Base-by-base conservation (phyloP, 2,329 filamentous ascomycete species). In the Venturia aucupariae region DNA sequence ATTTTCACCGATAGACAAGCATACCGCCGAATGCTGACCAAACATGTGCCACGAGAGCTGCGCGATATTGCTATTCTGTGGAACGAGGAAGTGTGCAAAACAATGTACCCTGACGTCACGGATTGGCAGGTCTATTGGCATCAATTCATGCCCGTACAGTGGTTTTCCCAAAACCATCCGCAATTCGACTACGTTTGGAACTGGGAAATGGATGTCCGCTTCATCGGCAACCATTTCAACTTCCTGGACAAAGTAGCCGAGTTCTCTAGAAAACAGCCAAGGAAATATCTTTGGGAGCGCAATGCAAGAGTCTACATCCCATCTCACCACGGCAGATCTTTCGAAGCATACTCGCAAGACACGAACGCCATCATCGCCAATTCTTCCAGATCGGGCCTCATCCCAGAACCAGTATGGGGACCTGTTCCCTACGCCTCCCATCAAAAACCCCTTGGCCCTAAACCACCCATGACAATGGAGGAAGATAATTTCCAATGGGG, bases 401-500 rank as follows among this genome's bases (percentile, higher is more conserved):
- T 70, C 74, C 80, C 74, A 67, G 85, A 85, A 70, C 82, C 87
- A 27, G 82, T 97, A 64, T 97, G 93, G 93, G 93, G 93, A 2
- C 90, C 92, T 0, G 81, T 87, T 67, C 86, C 90, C 1, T 89
- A 90, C 22, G 76, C 80, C 1, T 82, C 88, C 64, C 77, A 84
- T 1, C 90, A 96, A 72, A 88, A 87, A 76, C 88, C 92, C 8
- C 82, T 88, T n/a, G 90, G 94, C 66, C 87, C 89, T 0, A 77
- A 79, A 19, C 91, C 92, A 0, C 88, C 89, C 0, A 87, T 83
- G 0, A 80, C 80, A 1, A 87, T 90, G 69, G 90, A 93, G 61
- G 87, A 89, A 67, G 92, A 97, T 72, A 84, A 87, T 68, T 92
- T 92, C 73, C 75, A 81, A 61, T 97, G 93, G 92, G 93, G 93